These are phyloP conservation scores for Pulveroboletus sp. DNA, from an alignment of 768 basidiomycete genomes.

Conservation along the genomic window DNA sequence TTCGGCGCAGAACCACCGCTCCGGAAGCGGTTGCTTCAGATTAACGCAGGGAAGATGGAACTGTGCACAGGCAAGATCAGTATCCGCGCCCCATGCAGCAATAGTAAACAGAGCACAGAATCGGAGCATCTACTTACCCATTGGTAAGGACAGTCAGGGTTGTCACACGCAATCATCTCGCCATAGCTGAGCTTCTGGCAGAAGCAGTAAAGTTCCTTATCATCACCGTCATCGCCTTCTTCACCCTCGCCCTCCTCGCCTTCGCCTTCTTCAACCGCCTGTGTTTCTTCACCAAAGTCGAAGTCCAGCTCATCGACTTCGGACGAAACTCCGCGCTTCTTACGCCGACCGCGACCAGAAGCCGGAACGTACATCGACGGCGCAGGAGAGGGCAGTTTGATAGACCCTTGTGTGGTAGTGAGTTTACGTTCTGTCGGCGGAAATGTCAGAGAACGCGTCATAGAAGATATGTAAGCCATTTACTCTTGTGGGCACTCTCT, in stretches of 20 bases:
- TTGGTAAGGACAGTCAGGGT: slow-evolving; percentile 52
- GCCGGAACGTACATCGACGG: slow-evolving; percentile 29
- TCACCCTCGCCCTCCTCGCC: slow-evolving; percentile 38
- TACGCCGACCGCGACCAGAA: slow-evolving; percentile 31
- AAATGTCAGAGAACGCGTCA: slow-evolving; percentile 2
- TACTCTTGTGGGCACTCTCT: slow-evolving; percentile 31
- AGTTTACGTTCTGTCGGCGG: slow-evolving; percentile 28
- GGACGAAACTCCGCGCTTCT: slow-evolving; percentile 35
- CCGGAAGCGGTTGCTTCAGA: slow-evolving; percentile 52
- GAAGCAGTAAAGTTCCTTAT: slow-evolving; percentile 58
- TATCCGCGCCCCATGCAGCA: not conserved
- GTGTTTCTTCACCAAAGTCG: slow-evolving; percentile 32
- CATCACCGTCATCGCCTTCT: slow-evolving; percentile 50
- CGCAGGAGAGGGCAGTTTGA: slow-evolving; percentile 34
- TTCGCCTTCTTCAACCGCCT: slow-evolving; percentile 29
- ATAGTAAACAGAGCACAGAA: not conserved
- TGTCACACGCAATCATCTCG: slow-evolving; percentile 66
- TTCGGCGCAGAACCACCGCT: slow-evolving; percentile 57
- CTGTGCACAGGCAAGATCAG: slow-evolving; percentile 31
- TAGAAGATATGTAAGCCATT: not conserved
- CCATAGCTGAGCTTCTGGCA: slow-evolving; percentile 62
- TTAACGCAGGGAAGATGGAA: slow-evolving; percentile 63
- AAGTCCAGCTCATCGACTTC: slow-evolving; percentile 34
- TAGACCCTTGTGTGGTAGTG: slow-evolving; percentile 27
- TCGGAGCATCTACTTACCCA: slow-evolving; percentile 46